A percentile compares a stretch with the other conserved stretches of the same genome.
Evolutionary conservation across 2,329 filamentous ascomycete species (phyloP).

Genomic region (Nothopassalora personata): DNA sequence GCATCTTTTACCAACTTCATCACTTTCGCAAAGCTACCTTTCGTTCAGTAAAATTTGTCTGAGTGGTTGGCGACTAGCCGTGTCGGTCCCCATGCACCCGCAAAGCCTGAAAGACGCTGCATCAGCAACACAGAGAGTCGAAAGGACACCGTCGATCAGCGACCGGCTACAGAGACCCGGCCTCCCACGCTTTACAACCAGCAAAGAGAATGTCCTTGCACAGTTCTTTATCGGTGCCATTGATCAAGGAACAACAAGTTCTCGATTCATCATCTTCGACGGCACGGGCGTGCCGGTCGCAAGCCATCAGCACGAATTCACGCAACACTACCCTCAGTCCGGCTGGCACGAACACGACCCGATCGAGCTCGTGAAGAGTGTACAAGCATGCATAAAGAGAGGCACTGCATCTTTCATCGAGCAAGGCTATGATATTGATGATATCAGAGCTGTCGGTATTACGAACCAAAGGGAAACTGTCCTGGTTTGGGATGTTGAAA

Average conservation of each 20-base stretch:
- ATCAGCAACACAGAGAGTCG: conserved; percentile 7
- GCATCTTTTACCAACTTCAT: background rate
- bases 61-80: background rate
- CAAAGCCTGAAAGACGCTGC: conserved; percentile 12
- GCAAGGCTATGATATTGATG: conserved; percentile 59
- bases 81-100: no score
- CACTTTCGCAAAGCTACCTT: background rate
- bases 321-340: conserved; percentile 75
- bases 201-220: conserved; percentile 32
- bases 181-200: conserved; percentile 30
- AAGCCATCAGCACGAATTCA: conserved; percentile 80
- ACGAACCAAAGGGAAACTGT: conserved; percentile 88
- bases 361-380: conserved; percentile 66
- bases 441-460: conserved; percentile 75
- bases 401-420: conserved; percentile 65
- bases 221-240: conserved; percentile 73
- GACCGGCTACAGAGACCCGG: conserved; percentile 19
- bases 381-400: conserved; percentile 72
- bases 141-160: conserved; percentile 4
- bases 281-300: conserved; percentile 69
- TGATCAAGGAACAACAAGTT: conserved; percentile 85
- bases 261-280: conserved; percentile 87
- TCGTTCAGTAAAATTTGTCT: background rate
- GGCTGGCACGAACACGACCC: conserved; percentile 93
- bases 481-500: conserved; percentile 75